A percentile compares a stretch with the other conserved stretches of the same genome.
Conservation (phyloP, 345 rosid species). For the Arabis hirsuta region DNA sequence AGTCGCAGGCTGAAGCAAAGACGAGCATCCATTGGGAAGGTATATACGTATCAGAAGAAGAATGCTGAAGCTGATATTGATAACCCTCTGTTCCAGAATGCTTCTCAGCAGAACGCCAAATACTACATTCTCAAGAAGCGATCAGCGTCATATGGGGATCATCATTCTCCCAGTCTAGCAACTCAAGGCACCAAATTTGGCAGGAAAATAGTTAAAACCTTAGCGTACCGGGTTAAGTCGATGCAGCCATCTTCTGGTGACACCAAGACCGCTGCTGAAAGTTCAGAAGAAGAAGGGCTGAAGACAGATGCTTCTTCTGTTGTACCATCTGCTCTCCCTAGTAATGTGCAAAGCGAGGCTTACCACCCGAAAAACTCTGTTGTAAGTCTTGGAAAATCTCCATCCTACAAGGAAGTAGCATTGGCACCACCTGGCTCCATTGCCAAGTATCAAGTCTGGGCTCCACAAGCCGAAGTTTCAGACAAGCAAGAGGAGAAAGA, state of each 20-base stretch:
- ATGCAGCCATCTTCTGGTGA: conserved; percentile 59
- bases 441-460: conserved; percentile 67
- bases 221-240: conserved; percentile 85
- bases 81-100: conserved; percentile 54
- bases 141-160: conserved; percentile 64
- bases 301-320: conserved; percentile 49
- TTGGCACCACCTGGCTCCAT: conserved; percentile 94
- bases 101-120: conserved; percentile 63
- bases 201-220: conserved; percentile 75
- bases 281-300: conserved; percentile 44
- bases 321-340: conserved; percentile 47
- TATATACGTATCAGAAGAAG: conserved; percentile 74
- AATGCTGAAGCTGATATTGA: conserved; percentile 59
- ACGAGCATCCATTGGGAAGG: conserved; percentile 76
- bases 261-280: conserved; percentile 44
- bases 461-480: conserved; percentile 50
- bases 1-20: conserved; percentile 85
- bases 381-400: conserved; percentile 83
- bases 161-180: conserved; percentile 49
- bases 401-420: conserved; percentile 98
- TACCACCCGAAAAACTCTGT: conserved; percentile 50
- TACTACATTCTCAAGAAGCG: conserved; percentile 73
- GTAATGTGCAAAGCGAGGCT: conserved; percentile 48
- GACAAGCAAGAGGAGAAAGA: conserved; percentile 51
- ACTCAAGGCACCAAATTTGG: conserved; percentile 75